phyloP scores from a whole-genome alignment of 2,329 filamentous ascomycete genomes.

The Penicillium italicum region DNA sequence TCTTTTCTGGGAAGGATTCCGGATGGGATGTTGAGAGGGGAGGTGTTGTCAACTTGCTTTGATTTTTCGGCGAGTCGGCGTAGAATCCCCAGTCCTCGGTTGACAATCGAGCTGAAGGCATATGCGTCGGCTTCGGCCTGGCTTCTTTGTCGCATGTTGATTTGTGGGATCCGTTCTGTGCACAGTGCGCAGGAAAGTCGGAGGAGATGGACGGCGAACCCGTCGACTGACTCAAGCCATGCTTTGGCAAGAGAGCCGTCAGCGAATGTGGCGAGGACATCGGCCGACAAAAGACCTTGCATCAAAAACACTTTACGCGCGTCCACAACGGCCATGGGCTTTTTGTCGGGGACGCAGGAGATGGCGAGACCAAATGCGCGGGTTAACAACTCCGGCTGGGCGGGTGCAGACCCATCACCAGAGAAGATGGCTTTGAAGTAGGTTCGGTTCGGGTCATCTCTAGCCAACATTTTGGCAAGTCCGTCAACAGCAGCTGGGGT shows the following conservation, averaged over 20 bases:
- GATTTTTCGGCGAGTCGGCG: slow-evolving; percentile 65
- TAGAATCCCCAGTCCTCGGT: slow-evolving; percentile 65
- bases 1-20: slow-evolving; percentile 65
- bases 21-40: slow-evolving; percentile 52
- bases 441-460: slow-evolving; percentile 87
- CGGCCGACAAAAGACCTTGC: slow-evolving; percentile 85
- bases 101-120: slow-evolving; percentile 55
- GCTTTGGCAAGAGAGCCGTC: slow-evolving; percentile 68
- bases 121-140: slow-evolving; percentile 43
- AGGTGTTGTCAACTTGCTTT: slow-evolving; percentile 53
- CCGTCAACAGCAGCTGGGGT: slow-evolving; percentile 86
- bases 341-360: slow-evolving; percentile 73
- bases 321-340: slow-evolving; percentile 67
- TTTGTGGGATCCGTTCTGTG: slow-evolving; percentile 53
- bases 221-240: slow-evolving; percentile 81
- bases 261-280: slow-evolving; percentile 77
- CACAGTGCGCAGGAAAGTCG: slow-evolving; percentile 71
- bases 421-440: slow-evolving; percentile 80
- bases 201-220: slow-evolving; percentile 76
- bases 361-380: slow-evolving; percentile 83
- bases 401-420: slow-evolving; percentile 61
- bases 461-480: slow-evolving; percentile 83
- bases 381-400: slow-evolving; percentile 76
- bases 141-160: slow-evolving; percentile 35
- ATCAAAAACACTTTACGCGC: slow-evolving; percentile 83